Conservation (phyloP, 164 flowering plant species). For the Sextonia rubra region DNA sequence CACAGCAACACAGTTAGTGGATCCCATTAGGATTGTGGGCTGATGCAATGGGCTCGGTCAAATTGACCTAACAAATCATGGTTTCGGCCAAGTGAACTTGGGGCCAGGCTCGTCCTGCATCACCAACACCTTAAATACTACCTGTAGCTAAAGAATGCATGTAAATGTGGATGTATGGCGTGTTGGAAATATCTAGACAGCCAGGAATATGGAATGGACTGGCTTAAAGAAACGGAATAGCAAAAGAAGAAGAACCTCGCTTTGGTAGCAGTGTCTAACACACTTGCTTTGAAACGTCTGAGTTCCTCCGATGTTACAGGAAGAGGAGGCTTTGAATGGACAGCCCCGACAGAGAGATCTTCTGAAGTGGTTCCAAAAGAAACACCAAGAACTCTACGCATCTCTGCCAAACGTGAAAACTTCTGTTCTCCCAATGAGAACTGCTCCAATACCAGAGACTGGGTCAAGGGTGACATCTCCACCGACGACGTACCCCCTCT, state of each 20-base stretch:
- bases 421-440: constrained; percentile 54
- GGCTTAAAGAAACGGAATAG: background rate
- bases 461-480: constrained; percentile 45
- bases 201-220: background rate
- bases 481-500: constrained; percentile 5
- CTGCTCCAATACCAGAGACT: constrained; percentile 54
- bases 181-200: no score
- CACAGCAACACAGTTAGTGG: no score
- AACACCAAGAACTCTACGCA: constrained; percentile 45
- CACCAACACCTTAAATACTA: no score
- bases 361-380: constrained; percentile 42
- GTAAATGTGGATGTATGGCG: background rate
- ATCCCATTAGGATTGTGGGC: no score
- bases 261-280: constrained; percentile 38
- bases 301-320: constrained; percentile 49
- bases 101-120: no score
- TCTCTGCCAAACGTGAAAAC: constrained; percentile 44
- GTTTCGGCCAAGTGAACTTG: no score
- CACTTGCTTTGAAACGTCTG: constrained; percentile 47
- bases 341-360: constrained; percentile 50
- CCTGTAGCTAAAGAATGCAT: background rate
- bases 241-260: constrained; percentile 28
- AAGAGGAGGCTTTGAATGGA: constrained; percentile 38
- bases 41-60: no score
- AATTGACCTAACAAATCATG: no score